Evolutionary conservation across 805 yeast genomes (phyloP), one percentile per base, ranked within the genome.

Genomic region (Metschnikowia bowlesiae): DNA sequence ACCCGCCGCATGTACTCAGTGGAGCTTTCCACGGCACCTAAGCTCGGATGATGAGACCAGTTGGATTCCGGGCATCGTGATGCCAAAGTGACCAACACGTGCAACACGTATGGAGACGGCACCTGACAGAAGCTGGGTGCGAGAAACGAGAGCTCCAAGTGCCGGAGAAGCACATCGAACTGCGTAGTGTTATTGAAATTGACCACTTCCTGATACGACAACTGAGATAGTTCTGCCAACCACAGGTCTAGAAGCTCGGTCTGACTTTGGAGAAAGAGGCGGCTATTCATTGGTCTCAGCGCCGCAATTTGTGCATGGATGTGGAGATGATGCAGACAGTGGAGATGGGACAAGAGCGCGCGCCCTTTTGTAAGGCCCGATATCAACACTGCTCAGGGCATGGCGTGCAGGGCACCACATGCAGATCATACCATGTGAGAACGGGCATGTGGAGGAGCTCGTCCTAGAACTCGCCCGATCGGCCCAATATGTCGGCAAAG

Each of bases 401-500:
- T 22, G 22, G 22, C 22, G 4, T 22, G 22, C 22, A 22, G 22
- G 22, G 4, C 22, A 22, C 22, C 22, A 22, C 22, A 22, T 22
- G 22, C 22, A 22, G 5, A 22, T 22, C 5, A 22, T 22, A 4
- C 22, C 22, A 22, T 22, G 22, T 4, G 1, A 4, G 22, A 1
- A 22, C 4, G 22, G 22, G 22, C 22, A 22, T 4, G 18, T 22
- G 22, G 22, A 22, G 5, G 4, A 22, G 32, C 10, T 30, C 32
- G 32, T 4, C 7, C 45, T 67, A 73, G 8, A 64, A 60, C 49
- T 73, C 75, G 6, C 76, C 77, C 10, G 73, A 50, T 26, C 61
- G 63, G 1, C 77, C 77, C 37, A 73, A 49, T 7, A 73, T 68
- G 49, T 69, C 74, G 1, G 74, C 77, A 60, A 73, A 73, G 49